Conservation (phyloP, 164 flowering plant genomes). For the Warburgia ugandensis region DNA sequence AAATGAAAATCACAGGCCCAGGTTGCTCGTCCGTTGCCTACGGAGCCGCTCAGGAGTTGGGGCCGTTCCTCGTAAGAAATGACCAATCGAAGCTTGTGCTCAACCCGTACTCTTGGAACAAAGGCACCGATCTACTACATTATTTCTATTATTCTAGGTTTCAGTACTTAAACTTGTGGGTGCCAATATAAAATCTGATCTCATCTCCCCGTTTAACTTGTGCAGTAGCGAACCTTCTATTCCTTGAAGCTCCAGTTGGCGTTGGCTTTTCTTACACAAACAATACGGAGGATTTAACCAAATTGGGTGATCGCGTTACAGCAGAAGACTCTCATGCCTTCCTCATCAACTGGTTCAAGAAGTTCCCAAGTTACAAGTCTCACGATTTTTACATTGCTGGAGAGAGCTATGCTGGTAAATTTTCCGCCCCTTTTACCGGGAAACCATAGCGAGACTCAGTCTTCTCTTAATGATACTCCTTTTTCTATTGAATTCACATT, state of each 20-base stretch:
- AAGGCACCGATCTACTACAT: constrained; percentile 24
- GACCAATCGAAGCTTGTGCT: constrained; percentile 26
- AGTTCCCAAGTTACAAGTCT: constrained; percentile 41
- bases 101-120: constrained; percentile 56
- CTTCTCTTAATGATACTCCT: background rate
- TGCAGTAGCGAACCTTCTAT: constrained; percentile 52
- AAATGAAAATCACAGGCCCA: constrained; percentile 37
- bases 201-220: background rate
- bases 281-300: constrained; percentile 26
- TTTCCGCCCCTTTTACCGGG: too few species aligned
- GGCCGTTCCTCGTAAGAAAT: constrained; percentile 42
- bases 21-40: constrained; percentile 63
- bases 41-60: constrained; percentile 60
- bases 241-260: constrained; percentile 57
- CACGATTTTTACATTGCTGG: constrained; percentile 50
- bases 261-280: constrained; percentile 62
- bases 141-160: background rate
- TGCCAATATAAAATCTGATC: background rate
- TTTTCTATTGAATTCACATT: background rate
- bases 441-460: too few species aligned
- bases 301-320: constrained; percentile 39
- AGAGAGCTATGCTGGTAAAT: constrained; percentile 57
- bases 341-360: constrained; percentile 43
- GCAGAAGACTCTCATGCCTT: constrained; percentile 48
- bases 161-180: background rate